Base-by-base conservation (phyloP, 2,329 filamentous ascomycete genomes). In the Magnaporthales sp. region DNA sequence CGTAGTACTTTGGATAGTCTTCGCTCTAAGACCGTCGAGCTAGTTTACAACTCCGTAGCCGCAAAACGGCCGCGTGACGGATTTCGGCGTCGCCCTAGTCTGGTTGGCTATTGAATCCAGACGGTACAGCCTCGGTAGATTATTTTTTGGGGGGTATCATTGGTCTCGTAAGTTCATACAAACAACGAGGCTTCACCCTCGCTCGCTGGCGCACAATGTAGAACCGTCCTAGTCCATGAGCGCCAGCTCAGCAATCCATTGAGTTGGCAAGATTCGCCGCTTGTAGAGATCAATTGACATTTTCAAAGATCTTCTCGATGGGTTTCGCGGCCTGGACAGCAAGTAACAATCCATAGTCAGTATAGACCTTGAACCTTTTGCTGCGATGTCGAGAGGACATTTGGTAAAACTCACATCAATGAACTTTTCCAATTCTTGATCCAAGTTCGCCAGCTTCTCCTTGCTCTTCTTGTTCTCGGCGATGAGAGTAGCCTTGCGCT, bases 351-450 rank as follows among this genome's bases (percentile, higher is more conserved):
- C 9, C 19, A 51, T 6, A n/a, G 13, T 29, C 24, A 51, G 24
- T 24, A 24, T 19, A 26, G 24, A 19, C 22, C 11, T 10, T 29
- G 22, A 22, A 4, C n/a, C 11, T 19, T n/a, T 5, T 24, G n/a
- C 15, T 30, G 8, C 2, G 4, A 63, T 3, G 3, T 15, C 6
- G 9, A 64, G 19, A 27, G 5, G 27, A 11, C 27, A 32, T 61
- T 4, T 10, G 26, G 6, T 29, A 24, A 31, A 26, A 80, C 89
- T 74, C 74, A 92, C 91, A 77, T 96, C 92, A 73, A 97, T 94
- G 74, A 97, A 97, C 73, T 91, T 93, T 79, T 98, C 95, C 67
- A 98, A 81, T 77, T 97, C 92, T 74, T 91, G 90, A 73, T 99
- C 95, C 68, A 99, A 80, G 73, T 91, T 97, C 24, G 91, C 93